Percentiles rank a stretch among this genome's conserved stretches.
Conservation (phyloP, 164 flowering plant genomes). For the Chloranthus sessilifolius region DNA sequence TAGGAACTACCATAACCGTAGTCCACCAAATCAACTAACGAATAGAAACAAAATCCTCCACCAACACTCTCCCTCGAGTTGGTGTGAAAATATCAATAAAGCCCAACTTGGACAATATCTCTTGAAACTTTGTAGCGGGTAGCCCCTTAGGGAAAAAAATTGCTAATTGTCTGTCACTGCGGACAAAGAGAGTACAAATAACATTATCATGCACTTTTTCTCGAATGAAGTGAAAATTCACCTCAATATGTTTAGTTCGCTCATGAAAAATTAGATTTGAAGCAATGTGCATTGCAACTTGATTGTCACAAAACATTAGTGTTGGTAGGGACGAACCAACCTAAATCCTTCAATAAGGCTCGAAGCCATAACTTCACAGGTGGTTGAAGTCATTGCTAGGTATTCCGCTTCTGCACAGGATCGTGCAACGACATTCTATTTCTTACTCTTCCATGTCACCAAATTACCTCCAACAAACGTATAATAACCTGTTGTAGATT, state of each 20-base stretch:
- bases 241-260: slow-evolving; percentile 3
- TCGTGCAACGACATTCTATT: neutral
- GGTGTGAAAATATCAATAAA: neutral
- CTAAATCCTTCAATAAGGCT: neutral
- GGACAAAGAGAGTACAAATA: neutral
- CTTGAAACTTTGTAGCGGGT: neutral
- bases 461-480: neutral
- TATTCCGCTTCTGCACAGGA: neutral
- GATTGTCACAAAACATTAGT: neutral
- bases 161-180: neutral
- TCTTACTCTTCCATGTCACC: slow-evolving; percentile 1
- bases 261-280: neutral
- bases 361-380: neutral
- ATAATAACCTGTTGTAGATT: neutral
- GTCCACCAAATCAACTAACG: too few relatives aligned
- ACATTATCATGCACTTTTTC: slow-evolving; percentile 1
- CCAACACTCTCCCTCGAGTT: slow-evolving; percentile 2
- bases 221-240: neutral
- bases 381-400: neutral
- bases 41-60: too few relatives aligned
- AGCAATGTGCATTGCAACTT: neutral
- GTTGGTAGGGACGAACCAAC: neutral
- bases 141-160: neutral
- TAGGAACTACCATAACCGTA: too few relatives aligned
- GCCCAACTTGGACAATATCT: slow-evolving; percentile 1